phyloP scores from a whole-genome alignment of 2,329 filamentous ascomycete species.

The Rosellinia necatrix region DNA sequence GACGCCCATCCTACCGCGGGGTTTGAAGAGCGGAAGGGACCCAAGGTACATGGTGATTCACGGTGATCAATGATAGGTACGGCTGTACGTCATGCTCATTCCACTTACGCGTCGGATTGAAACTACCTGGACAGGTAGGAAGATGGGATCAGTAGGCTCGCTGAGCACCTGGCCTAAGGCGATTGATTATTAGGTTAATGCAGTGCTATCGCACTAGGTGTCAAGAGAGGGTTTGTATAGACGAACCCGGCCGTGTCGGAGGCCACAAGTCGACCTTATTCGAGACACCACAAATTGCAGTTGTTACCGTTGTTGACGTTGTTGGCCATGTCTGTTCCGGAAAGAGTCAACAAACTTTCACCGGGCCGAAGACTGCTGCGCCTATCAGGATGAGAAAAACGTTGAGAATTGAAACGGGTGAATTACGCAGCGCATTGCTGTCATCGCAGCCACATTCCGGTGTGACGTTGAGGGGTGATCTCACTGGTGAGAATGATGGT shows the following conservation, averaged over 20 bases:
- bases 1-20: not conserved
- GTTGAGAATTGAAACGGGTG: slow-evolving; percentile 20
- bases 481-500: slow-evolving; percentile 20
- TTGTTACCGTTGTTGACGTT: not conserved
- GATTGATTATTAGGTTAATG: slow-evolving; percentile 1
- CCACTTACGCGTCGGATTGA: slow-evolving; percentile 3
- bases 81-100: slow-evolving; percentile 15
- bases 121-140: no score
- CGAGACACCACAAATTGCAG: not conserved
- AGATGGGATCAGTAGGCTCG: slow-evolving; percentile 1
- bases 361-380: slow-evolving; percentile 23
- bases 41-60: not conserved
- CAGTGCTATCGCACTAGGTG: slow-evolving; percentile 3
- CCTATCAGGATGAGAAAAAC: slow-evolving; percentile 13
- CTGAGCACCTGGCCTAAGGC: slow-evolving; percentile 3
- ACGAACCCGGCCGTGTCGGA: not conserved
- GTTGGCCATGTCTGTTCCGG: slow-evolving; percentile 7
- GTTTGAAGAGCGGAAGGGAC: no score
- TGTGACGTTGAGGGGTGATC: slow-evolving; percentile 22
- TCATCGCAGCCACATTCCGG: slow-evolving; percentile 26
- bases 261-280: not conserved
- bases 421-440: slow-evolving; percentile 19
- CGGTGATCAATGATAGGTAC: not conserved
- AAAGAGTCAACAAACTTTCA: slow-evolving; percentile 12
- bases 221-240: not conserved